Evolutionary conservation across 805 yeast species (phyloP).

Genomic region (Isabelozyma pseudorhagii): DNA sequence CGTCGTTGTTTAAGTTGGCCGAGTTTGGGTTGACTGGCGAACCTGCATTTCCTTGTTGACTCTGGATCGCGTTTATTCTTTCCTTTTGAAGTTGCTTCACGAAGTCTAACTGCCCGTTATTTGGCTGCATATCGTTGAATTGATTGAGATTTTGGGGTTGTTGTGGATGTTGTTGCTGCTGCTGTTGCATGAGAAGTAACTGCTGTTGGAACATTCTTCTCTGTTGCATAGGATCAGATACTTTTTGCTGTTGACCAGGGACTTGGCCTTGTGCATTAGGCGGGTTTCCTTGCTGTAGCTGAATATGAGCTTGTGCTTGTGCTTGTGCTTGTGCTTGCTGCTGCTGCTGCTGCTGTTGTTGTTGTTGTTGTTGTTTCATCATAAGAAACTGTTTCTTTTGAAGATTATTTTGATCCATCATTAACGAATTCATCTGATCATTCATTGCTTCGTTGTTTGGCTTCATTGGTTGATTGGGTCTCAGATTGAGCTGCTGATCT

Average conservation of each 20-base stretch:
- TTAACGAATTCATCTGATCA: constrained; percentile 17
- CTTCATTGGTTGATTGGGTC: neutral
- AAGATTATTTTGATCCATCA: constrained; percentile 16
- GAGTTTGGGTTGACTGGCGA: neutral
- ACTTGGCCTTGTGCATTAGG: neutral
- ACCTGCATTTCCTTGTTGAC: neutral
- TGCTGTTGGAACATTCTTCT: neutral
- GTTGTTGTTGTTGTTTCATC: constrained; percentile 13
- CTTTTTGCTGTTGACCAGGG: constrained; percentile 1
- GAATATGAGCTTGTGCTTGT: constrained; percentile 6
- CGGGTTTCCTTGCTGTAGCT: constrained; percentile 8
- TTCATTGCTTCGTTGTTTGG: constrained; percentile 11
- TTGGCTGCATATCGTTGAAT: neutral
- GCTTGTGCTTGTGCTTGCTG: constrained; percentile 6
- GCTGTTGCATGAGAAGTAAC: constrained; percentile 1
- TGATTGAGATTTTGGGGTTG: constrained; percentile 1
- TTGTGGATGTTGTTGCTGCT: constrained; percentile 3
- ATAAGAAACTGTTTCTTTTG: constrained; percentile 16
- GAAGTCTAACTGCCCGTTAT: neutral
- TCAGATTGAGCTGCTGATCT: neutral
- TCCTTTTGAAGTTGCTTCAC: constrained; percentile 5
- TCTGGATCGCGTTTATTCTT: neutral
- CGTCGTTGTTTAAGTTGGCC: neutral
- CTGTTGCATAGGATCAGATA: neutral
- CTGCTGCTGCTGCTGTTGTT: constrained; percentile 7